Evolutionary conservation across 2,329 filamentous ascomycete genomes (phyloP).

Genomic region (Trichoderma lentiforme): DNA sequence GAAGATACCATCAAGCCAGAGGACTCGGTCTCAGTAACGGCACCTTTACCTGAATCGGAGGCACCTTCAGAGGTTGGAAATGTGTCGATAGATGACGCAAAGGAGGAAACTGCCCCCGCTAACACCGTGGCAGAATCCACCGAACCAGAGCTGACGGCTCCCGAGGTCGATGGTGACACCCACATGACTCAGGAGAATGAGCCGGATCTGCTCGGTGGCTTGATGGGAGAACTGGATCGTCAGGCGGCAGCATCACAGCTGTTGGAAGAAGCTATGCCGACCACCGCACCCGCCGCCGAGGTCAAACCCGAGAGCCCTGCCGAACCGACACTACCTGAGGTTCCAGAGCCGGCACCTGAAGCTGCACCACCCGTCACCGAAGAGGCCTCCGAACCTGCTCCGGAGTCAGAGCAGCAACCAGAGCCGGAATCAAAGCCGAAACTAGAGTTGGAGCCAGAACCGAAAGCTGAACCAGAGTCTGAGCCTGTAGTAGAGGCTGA

Average conservation of each 20-base stretch:
- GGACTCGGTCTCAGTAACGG: constrained; percentile 35
- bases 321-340: background rate
- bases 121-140: constrained; percentile 14
- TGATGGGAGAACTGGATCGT: constrained; percentile 44
- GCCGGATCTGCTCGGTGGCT: constrained; percentile 43
- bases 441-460: background rate
- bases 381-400: background rate
- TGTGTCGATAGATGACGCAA: constrained; percentile 24
- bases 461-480: background rate
- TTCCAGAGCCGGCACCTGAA: constrained; percentile 4
- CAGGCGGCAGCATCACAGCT: constrained; percentile 26
- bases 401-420: background rate
- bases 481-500: background rate
- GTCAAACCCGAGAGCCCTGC: constrained; percentile 12
- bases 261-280: background rate
- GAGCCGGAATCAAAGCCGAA: background rate
- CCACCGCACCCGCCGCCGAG: background rate
- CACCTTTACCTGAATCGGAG: constrained; percentile 29
- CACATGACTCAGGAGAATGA: constrained; percentile 23
- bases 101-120: constrained; percentile 8
- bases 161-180: background rate
- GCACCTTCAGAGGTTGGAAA: constrained; percentile 30
- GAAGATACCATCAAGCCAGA: constrained; percentile 39
- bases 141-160: constrained; percentile 20
- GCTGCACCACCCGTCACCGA: background rate